phyloP scores from a whole-genome alignment of 768 basidiomycete species.

The Terana coerulea region DNA sequence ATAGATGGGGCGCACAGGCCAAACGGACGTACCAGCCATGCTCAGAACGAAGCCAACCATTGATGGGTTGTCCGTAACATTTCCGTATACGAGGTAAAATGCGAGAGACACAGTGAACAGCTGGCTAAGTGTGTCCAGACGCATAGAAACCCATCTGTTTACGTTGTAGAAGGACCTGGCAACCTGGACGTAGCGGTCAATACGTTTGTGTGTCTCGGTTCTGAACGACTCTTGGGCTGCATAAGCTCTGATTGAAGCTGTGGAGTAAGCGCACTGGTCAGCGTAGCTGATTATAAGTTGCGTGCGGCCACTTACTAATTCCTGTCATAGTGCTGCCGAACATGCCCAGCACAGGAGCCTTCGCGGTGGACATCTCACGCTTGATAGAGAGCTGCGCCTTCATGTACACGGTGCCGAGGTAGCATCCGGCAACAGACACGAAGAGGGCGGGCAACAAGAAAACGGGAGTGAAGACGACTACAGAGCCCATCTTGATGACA shows the following conservation, averaged over 20 bases:
- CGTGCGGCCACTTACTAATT: slow-evolving; percentile 30
- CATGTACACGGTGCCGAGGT: slow-evolving; percentile 55
- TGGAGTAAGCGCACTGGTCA: neutral
- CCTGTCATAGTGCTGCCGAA: slow-evolving; percentile 55
- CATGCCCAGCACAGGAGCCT: slow-evolving; percentile 47
- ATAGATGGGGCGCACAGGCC: neutral
- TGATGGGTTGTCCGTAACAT: slow-evolving; percentile 38
- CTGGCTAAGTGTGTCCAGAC: slow-evolving; percentile 55
- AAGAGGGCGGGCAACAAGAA: slow-evolving; percentile 38
- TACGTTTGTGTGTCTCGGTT: slow-evolving; percentile 37
- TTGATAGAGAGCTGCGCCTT: slow-evolving; percentile 57
- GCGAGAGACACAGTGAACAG: slow-evolving; percentile 50
- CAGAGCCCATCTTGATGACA: slow-evolving; percentile 31
- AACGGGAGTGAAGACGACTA: slow-evolving; percentile 37
- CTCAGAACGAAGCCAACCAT: slow-evolving; percentile 38
- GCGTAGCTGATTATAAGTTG: neutral
- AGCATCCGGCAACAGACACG: slow-evolving; percentile 37
- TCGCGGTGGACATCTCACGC: slow-evolving; percentile 50
- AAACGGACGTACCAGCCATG: slow-evolving; percentile 31
- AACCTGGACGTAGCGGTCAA: slow-evolving; percentile 44
- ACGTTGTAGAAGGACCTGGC: slow-evolving; percentile 47
- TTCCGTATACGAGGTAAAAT: slow-evolving; percentile 47
- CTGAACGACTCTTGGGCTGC: slow-evolving; percentile 46
- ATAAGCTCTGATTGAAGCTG: slow-evolving; percentile 52
- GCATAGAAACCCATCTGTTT: slow-evolving; percentile 34